Base-by-base conservation (phyloP, 768 basidiomycete genomes). In the Amanita pallidorosea region DNA sequence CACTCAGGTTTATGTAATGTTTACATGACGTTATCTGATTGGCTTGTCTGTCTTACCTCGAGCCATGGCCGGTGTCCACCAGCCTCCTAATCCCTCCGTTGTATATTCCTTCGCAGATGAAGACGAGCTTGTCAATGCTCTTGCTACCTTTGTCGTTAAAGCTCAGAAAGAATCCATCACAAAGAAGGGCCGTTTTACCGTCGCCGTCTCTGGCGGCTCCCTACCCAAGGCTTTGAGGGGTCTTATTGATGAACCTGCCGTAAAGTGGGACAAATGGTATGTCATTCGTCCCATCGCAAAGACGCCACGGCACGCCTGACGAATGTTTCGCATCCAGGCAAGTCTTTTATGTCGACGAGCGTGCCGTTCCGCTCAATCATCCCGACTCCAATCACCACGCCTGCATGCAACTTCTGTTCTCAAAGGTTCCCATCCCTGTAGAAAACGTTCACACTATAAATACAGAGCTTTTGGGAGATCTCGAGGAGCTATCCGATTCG, bases 291-390 rank as follows among this genome's bases (percentile, higher is more conserved):
- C 17, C 31, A 13, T 29, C 22, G 13, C 31, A 37, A 6, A 7
- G 13, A 25, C 13, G 1, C 1, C n/a, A 11, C 23, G 4, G 4
- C 17, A 15, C 11, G 4, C 37, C 31, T 18, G 23, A 20, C 33
- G 33, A 47, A 22, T n/a, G 44, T 34, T 5, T 46, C 17, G 9
- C 33, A 4, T 34, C 6, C 63, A 98, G 95, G 96, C 93, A 97
- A 56, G 83, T 98, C 60, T 99, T 87, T 70, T 99, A 96, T 62
- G 91, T 84, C 27, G 96, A 99, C 67, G 96, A 99, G 69, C 88
- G 96, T 49, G 80, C 83, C 54, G 96, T 99, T 20, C 91, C 92
- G 7, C 81, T 96, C 62, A 85, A 96, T 71, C 75, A 95, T 67
- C 74, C 81, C 33, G 95, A 98, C 63, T 96, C 93, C 25, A 99